Conservation (phyloP, 306 rosid genomes). For the Casuarina glauca region DNA sequence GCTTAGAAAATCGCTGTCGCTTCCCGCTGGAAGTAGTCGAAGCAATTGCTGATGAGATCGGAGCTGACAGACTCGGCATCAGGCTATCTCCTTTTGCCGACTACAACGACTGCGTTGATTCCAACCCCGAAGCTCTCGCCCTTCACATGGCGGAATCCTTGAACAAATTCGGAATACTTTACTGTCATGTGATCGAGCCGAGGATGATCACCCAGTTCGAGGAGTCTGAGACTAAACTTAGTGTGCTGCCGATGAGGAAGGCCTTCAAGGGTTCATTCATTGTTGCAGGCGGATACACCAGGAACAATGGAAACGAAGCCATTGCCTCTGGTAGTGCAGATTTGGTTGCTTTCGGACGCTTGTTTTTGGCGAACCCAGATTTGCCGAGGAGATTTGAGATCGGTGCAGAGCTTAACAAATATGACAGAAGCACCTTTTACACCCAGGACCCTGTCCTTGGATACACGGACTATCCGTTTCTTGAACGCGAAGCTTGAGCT, state of each 20-base stretch:
- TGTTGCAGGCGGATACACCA: constrained; percentile 52
- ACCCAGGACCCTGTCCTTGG: constrained; percentile 45
- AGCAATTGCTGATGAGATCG: constrained; percentile 50
- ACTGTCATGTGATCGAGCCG: constrained; percentile 66
- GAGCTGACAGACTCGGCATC: constrained; percentile 64
- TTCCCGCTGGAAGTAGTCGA: constrained; percentile 55
- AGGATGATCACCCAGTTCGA: constrained; percentile 46
- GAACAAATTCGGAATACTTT: constrained; percentile 42
- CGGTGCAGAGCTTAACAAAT: constrained; percentile 43
- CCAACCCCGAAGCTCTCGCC: constrained; percentile 60
- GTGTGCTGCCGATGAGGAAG: constrained; percentile 46
- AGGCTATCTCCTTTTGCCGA: constrained; percentile 69
- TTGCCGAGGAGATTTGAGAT: constrained; percentile 49
- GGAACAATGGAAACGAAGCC: constrained; percentile 50
- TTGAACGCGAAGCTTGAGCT: not conserved
- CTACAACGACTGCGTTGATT: constrained; percentile 55
- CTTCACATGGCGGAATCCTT: constrained; percentile 46
- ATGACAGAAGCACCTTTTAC: constrained; percentile 45
- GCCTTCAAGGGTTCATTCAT: constrained; percentile 59
- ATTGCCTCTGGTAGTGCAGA: constrained; percentile 29
- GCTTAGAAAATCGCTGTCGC: constrained; percentile 60
- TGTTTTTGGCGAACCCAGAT: constrained; percentile 62
- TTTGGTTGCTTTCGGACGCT: constrained; percentile 56
- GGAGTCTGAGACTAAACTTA: constrained; percentile 5
- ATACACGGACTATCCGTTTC: constrained; percentile 51